Percentiles rank a stretch among this genome's conserved stretches.
phyloP scores from a whole-genome alignment of 495 filamentous ascomycete species.

The Cercophora sp. region DNA sequence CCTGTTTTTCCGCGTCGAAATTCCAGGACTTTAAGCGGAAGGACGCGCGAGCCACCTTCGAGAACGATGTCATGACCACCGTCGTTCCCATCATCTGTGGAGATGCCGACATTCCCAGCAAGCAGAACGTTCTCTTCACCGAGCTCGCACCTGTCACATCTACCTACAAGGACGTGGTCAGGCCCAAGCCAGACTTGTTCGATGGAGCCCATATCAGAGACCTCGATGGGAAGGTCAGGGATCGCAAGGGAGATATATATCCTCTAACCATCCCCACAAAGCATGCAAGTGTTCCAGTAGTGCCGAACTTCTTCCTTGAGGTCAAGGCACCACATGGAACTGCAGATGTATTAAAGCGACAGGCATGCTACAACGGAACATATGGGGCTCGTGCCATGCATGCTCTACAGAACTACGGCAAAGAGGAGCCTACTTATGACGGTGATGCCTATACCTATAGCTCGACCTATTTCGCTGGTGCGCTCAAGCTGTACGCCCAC shows the following conservation, averaged over 20 bases:
- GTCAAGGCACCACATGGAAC: conserved; percentile 35
- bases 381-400: conserved; percentile 45
- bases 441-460: conserved; percentile 33
- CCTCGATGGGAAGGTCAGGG: conserved; percentile 13
- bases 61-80: conserved; percentile 5
- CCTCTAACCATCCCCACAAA: conserved; percentile 37
- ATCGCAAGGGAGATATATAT: conserved; percentile 7
- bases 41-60: background rate
- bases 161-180: conserved; percentile 5
- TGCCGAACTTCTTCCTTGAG: conserved; percentile 42
- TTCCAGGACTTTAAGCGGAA: conserved; percentile 2
- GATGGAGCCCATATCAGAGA: conserved; percentile 30
- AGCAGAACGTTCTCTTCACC: conserved; percentile 8
- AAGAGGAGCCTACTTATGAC: conserved; percentile 35
- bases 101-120: conserved; percentile 10
- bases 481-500: conserved; percentile 36
- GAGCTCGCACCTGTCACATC: conserved; percentile 11
- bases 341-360: conserved; percentile 29
- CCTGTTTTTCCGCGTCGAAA: background rate
- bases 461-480: conserved; percentile 32
- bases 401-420: conserved; percentile 38
- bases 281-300: conserved; percentile 27
- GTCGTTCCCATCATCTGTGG: conserved; percentile 14
- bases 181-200: conserved; percentile 28
- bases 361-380: conserved; percentile 43